phyloP scores from a whole-genome alignment of 805 yeast genomes.

The Ogataea paraovalis region DNA sequence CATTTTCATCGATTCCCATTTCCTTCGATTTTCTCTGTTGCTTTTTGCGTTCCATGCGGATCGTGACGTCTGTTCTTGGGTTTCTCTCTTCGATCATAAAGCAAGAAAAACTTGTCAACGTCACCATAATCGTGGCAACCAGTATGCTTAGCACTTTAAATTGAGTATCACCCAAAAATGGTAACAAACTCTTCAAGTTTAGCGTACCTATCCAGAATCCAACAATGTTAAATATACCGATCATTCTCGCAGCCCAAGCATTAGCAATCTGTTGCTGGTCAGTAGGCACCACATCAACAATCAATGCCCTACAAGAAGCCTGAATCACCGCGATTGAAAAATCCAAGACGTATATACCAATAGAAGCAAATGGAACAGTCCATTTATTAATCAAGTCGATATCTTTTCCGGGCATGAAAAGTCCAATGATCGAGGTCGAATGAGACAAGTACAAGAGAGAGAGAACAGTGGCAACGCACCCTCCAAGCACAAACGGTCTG shows the following conservation, averaged over 20 bases:
- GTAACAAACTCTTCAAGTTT: conserved; percentile 36
- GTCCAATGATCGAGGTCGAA: conserved; percentile 38
- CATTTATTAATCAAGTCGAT: conserved; percentile 24
- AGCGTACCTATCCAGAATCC: conserved; percentile 53
- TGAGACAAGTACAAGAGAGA: conserved; percentile 44
- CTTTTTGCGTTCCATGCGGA: conserved; percentile 35
- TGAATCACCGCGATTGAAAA: conserved; percentile 57
- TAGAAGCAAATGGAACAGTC: conserved; percentile 48
- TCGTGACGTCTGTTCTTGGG: conserved; percentile 40
- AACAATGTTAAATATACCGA: conserved; percentile 53
- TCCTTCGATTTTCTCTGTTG: conserved; percentile 30
- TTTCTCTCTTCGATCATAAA: conserved; percentile 44
- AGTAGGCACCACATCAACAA: conserved; percentile 57
- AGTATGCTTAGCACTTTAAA: conserved; percentile 45
- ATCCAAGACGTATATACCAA: conserved; percentile 50
- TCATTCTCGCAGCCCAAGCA: conserved; percentile 66
- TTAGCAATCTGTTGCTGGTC: conserved; percentile 55
- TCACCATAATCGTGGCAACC: conserved; percentile 39
- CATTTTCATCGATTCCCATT: conserved; percentile 33
- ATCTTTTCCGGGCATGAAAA: conserved; percentile 25
- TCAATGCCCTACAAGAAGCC: conserved; percentile 56
- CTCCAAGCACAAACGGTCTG: conserved; percentile 54
- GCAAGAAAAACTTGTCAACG: conserved; percentile 39
- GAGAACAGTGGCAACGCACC: conserved; percentile 43
- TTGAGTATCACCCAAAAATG: conserved; percentile 45